These are phyloP conservation scores for Evernia prunastri DNA, from an alignment of 495 filamentous ascomycete genomes.

Conservation along the genomic window DNA sequence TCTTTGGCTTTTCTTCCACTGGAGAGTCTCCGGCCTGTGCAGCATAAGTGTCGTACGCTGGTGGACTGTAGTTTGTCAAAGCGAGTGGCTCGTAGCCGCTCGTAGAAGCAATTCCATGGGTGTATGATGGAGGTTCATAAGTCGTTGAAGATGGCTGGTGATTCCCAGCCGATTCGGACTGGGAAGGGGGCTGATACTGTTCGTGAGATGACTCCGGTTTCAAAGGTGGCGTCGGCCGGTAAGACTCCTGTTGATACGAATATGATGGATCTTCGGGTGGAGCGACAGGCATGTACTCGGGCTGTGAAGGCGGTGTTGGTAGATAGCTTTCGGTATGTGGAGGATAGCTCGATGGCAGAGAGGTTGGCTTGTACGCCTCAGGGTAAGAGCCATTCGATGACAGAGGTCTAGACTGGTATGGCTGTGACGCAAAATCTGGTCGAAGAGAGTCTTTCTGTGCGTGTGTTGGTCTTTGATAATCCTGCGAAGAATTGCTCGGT, in stretches of 20 bases:
- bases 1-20: slow-evolving; percentile 54
- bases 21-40: slow-evolving; percentile 33
- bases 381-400: slow-evolving; percentile 26
- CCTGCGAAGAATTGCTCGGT: slow-evolving; percentile 40
- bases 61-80: slow-evolving; percentile 31
- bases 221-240: slow-evolving; percentile 24
- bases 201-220: slow-evolving; percentile 15
- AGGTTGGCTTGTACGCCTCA: slow-evolving; percentile 28
- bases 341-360: slow-evolving; percentile 32
- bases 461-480: slow-evolving; percentile 39
- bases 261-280: slow-evolving; percentile 37
- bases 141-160: slow-evolving; percentile 6
- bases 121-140: slow-evolving; percentile 20
- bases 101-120: slow-evolving; percentile 23
- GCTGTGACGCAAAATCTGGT: slow-evolving; percentile 15
- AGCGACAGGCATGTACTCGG: slow-evolving; percentile 43
- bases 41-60: slow-evolving; percentile 29
- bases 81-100: slow-evolving; percentile 24
- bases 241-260: slow-evolving; percentile 19
- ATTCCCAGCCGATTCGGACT: not conserved
- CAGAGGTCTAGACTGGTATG: slow-evolving; percentile 19
- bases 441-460: slow-evolving; percentile 17
- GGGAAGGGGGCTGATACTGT: not conserved
- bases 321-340: slow-evolving; percentile 38
- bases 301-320: slow-evolving; percentile 42